These are phyloP conservation scores for Aegilops longissima DNA, from an alignment of 176 grass and related monocot genomes.

Conservation along the genomic window DNA sequence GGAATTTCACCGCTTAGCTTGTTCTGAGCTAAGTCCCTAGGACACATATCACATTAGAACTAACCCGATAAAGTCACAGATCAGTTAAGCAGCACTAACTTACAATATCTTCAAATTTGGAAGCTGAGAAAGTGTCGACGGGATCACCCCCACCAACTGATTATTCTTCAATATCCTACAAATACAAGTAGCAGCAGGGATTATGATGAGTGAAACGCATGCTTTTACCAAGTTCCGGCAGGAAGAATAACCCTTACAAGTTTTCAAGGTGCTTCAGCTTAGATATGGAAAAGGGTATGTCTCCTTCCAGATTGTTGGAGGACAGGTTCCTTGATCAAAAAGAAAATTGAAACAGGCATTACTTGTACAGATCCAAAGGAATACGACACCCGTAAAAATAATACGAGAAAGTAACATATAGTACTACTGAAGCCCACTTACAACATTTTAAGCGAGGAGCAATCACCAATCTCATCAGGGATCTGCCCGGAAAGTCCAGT, in stretches of 20 bases:
- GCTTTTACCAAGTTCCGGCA: background rate
- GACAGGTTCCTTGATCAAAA: slow-evolving; percentile 70
- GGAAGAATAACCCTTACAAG: slow-evolving; percentile 49
- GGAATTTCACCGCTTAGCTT: slow-evolving; percentile 88
- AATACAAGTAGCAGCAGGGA: background rate
- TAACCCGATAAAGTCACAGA: background rate
- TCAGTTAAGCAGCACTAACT: slow-evolving; percentile 17
- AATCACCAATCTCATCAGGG: slow-evolving; percentile 95
- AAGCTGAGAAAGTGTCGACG: slow-evolving; percentile 89
- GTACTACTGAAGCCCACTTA: slow-evolving; percentile 34
- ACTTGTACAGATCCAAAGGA: slow-evolving; percentile 4
- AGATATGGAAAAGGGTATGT: slow-evolving; percentile 91
- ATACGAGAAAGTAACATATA: background rate
- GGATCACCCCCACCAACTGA: slow-evolving; percentile 71
- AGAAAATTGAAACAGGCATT: background rate
- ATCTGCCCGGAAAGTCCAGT: slow-evolving; percentile 82
- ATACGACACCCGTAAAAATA: background rate
- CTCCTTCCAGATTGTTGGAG: slow-evolving; percentile 84
- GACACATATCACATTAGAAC: slow-evolving; percentile 1
- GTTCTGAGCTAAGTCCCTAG: slow-evolving; percentile 93
- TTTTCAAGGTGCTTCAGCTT: slow-evolving; percentile 83
- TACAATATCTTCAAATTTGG: slow-evolving; percentile 95
- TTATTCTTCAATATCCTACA: slow-evolving; percentile 96
- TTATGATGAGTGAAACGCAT: background rate
- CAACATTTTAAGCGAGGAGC: slow-evolving; percentile 64